Evolutionary conservation across 2,329 filamentous ascomycete genomes (phyloP), one percentile per base, ranked within the genome.

Genomic region (Diaporthe citriasiana): DNA sequence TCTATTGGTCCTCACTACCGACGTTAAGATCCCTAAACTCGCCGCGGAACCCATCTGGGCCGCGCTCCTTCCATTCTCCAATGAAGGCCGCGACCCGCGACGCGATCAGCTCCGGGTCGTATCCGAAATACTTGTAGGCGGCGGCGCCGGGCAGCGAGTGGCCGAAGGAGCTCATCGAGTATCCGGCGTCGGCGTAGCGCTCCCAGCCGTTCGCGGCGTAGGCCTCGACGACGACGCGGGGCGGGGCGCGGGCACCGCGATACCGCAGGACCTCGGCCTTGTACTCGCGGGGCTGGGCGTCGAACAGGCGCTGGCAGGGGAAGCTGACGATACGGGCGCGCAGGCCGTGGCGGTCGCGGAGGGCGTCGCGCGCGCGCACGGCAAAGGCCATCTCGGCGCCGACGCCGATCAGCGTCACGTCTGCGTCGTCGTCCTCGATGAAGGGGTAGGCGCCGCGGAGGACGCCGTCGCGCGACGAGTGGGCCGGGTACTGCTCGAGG

Each of bases 191-290:
- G 0, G 88, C 88, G 76, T 89, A 90, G 19, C 88, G 79, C 79
- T 89, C 88, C 88, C 88, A 90, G 2, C 87, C 87, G 71, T 87
- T 86, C 0, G 84, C 82, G 2, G 85, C 83, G 77, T 87, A 90
- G 0, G 88, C 84, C 80, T 90, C 88, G 57, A 90, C 84, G 4
- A 87, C 85, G 1, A 90, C 84, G 0, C 80, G 79, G 0, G 84
- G 84, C 8, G 82, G 79, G 33, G 81, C 80, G 0, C 74, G 77
- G 3, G 38, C 42, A 0, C 74, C 71, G 70, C 84, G 81, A 30
- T 81, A 80, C 50, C 79, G 79, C 55, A 90, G 79, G 3, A 86
- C 83, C 0, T 81, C 77, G 3, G 84, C 82, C 71, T 78, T 78
- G 71, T 85, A 85, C 74, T 78, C 80, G 2, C 78, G 47, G 0